Base-by-base conservation (phyloP, 768 basidiomycete genomes). In the Mycena amicta region DNA sequence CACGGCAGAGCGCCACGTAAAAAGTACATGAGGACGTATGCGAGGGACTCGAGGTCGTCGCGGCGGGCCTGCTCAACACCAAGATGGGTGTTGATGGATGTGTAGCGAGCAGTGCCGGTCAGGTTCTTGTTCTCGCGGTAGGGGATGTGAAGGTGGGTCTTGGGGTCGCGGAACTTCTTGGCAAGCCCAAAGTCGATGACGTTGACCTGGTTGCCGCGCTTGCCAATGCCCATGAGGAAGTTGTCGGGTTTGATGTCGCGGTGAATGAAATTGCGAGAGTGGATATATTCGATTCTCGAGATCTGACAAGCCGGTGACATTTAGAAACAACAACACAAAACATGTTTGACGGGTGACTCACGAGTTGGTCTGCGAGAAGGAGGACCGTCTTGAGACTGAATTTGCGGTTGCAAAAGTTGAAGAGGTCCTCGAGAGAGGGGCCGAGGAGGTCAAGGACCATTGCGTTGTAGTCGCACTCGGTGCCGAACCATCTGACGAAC, bases 81-180 rank as follows among this genome's bases (percentile, higher is more conserved):
- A 72, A 98, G 75, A 72, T 99, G 96, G 25, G 96, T 99, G 80
- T 99, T 99, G 80, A 99, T 98, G 23, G 94, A 96, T 1, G 96
- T 98, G 83, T 98, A 99, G 56, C 97, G 93, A 63, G 96, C 96
- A 26, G 97, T 99, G 63, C 96, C 96, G 1, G 96, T 99, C 67
- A 99, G 76, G 72, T 98, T 99, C 92, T 99, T 99, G 86, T 99
- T 99, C 88, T 99, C 96, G 67, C 96, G 85, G 83, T 99, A 99
- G 8, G 97, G 97, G 66, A 99, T 99, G 74, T 99, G 97, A 37
- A 99, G 86, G 72, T 98, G 97, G 59, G 97, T 99, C 88, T 98
- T 98, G 28, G 97, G 95, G 79, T 99, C 97, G 61, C 97, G 87
- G 85, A 95, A 99, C 82, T 99, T 99, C 85, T 98, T 99, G 27